A percentile compares a stretch with the other conserved stretches of the same genome.
These are phyloP conservation scores for Xylariaceae sp. DNA, from an alignment of 2,329 filamentous ascomycete species.

Conservation along the genomic window DNA sequence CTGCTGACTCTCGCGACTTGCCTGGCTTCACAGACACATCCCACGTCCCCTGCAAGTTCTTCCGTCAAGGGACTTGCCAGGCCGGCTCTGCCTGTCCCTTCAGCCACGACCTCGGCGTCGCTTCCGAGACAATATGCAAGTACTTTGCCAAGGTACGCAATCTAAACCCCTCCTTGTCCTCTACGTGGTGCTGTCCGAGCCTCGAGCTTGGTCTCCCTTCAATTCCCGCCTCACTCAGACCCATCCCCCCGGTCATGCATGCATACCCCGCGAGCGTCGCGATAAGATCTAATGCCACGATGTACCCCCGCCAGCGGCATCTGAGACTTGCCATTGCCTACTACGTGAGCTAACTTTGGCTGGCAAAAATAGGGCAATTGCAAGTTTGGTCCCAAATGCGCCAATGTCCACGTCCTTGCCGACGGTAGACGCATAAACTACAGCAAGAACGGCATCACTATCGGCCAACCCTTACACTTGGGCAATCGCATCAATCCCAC, in stretches of 20 bases:
- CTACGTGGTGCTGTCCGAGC: no score
- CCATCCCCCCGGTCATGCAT: no score
- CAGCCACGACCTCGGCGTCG: constrained; percentile 82
- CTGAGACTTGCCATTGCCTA: not conserved
- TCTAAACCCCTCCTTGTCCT: not conserved
- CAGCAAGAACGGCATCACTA: constrained; percentile 64
- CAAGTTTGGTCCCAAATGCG: constrained; percentile 98
- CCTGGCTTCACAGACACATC: constrained; percentile 66
- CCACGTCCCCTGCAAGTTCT: constrained; percentile 99
- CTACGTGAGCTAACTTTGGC: constrained; percentile 18
- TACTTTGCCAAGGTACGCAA: constrained; percentile 89
- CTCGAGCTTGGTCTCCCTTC: not conserved
- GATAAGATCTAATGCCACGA: no score
- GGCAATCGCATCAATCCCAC: constrained; percentile 63
- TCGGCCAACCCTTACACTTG: constrained; percentile 56
- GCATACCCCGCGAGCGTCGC: no score
- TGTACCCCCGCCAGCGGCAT: no score
- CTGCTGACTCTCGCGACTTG: constrained; percentile 4
- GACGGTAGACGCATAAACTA: constrained; percentile 91
- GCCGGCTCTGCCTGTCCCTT: constrained; percentile 95
- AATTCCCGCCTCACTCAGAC: not conserved
- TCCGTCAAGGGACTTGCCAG: constrained; percentile 91
- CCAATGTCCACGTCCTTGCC: constrained; percentile 90
- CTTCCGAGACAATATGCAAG: constrained; percentile 90
- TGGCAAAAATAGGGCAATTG: constrained; percentile 75